A percentile compares a stretch with the other conserved stretches of the same genome.
These are phyloP conservation scores for Penicillium sp. DNA, from an alignment of 2,329 filamentous ascomycete species.

Conservation along the genomic window DNA sequence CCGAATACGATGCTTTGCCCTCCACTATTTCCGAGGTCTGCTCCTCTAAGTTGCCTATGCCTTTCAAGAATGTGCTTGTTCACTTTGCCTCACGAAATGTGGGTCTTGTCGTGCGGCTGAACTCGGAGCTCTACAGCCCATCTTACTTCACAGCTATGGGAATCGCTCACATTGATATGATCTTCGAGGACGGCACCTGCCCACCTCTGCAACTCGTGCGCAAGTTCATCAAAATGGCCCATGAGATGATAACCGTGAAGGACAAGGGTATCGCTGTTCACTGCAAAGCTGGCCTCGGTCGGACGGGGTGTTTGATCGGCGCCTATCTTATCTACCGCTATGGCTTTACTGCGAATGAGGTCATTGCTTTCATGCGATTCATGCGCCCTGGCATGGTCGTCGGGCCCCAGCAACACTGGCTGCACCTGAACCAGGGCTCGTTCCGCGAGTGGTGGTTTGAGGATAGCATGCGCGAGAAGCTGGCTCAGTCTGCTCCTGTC, in stretches of 20 bases:
- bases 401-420: constrained; percentile 97
- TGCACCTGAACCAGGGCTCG: constrained; percentile 92
- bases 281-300: constrained; percentile 94
- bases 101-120: constrained; percentile 89
- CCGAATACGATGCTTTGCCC: constrained; percentile 72
- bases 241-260: constrained; percentile 87
- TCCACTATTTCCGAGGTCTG: constrained; percentile 73
- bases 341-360: constrained; percentile 94
- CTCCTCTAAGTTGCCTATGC: constrained; percentile 68
- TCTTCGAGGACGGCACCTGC: constrained; percentile 97
- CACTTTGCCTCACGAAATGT: constrained; percentile 89
- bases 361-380: constrained; percentile 98
- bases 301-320: constrained; percentile 93
- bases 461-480: constrained; percentile 75
- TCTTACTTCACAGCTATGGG: constrained; percentile 96
- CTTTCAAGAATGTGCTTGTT: constrained; percentile 92
- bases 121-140: constrained; percentile 92
- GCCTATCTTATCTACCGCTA: constrained; percentile 97
- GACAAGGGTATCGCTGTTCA: constrained; percentile 95
- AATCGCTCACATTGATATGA: constrained; percentile 97
- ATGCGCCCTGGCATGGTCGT: constrained; percentile 99
- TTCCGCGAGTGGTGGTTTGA: constrained; percentile 98
- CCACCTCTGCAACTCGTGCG: constrained; percentile 84
- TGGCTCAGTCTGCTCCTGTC: constrained; percentile 65
- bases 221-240: constrained; percentile 91